These are phyloP conservation scores for Pleurotus eryngii DNA, from an alignment of 768 basidiomycete genomes.

Conservation along the genomic window DNA sequence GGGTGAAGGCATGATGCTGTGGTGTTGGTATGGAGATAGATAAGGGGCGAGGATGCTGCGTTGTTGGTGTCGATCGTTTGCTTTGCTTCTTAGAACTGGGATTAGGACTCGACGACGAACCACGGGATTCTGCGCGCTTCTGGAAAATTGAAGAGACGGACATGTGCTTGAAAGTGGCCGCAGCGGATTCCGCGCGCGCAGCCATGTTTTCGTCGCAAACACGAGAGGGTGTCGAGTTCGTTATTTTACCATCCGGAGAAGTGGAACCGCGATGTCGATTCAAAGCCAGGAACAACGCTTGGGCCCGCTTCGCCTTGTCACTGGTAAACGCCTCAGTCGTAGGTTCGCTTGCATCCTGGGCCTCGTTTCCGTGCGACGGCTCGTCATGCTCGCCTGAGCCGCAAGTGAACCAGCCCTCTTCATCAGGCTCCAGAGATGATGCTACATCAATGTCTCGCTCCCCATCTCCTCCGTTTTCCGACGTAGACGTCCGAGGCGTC, in stretches of 20 bases:
- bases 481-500: slow-evolving; percentile 33
- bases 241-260: slow-evolving; percentile 32
- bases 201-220: slow-evolving; percentile 10
- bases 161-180: background rate
- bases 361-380: slow-evolving; percentile 1
- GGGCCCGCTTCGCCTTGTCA: slow-evolving; percentile 35
- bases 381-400: slow-evolving; percentile 16
- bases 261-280: slow-evolving; percentile 26
- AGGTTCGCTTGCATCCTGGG: background rate
- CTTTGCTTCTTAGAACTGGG: background rate
- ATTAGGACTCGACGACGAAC: background rate
- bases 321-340: slow-evolving; percentile 11
- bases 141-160: slow-evolving; percentile 1
- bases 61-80: background rate
- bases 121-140: slow-evolving; percentile 9
- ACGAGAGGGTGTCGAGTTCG: slow-evolving; percentile 17
- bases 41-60: background rate
- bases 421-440: slow-evolving; percentile 34
- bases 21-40: background rate
- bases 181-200: background rate
- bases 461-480: slow-evolving; percentile 36
- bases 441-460: slow-evolving; percentile 23
- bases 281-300: slow-evolving; percentile 41
- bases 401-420: slow-evolving; percentile 43
- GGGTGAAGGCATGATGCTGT: background rate